A percentile compares a stretch with the other conserved stretches of the same genome.
These are phyloP conservation scores for Prototheca cutis DNA, from an alignment of 163 green algal genomes.

Conservation along the genomic window DNA sequence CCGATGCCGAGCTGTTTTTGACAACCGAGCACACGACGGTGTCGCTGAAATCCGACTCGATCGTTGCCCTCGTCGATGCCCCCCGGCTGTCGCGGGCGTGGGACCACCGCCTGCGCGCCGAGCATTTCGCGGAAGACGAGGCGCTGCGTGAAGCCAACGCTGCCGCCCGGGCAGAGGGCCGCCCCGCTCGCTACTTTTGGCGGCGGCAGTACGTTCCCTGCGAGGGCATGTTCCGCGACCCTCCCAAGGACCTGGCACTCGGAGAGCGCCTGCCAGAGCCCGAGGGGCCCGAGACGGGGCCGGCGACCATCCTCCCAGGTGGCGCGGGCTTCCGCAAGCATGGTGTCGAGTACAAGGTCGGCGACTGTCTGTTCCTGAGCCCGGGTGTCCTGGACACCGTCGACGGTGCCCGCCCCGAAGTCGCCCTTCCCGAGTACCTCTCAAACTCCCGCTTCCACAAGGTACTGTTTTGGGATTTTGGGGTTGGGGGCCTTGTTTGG, in stretches of 20 bases:
- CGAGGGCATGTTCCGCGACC: conserved; percentile 76
- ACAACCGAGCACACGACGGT: conserved; percentile 25
- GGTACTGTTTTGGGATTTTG: too few species aligned
- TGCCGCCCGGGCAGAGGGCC: conserved; percentile 18
- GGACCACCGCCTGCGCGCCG: conserved; percentile 24
- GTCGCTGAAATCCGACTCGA: too few species aligned
- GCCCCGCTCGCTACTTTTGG: conserved; percentile 57
- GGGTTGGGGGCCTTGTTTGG: too few species aligned
- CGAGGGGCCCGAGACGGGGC: conserved; percentile 9
- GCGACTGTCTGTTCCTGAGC: conserved; percentile 65
- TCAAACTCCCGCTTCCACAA: conserved; percentile 48
- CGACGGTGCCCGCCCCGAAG: conserved; percentile 16
- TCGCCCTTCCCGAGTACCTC: conserved; percentile 43
- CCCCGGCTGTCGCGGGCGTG: conserved; percentile 28
- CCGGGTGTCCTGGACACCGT: conserved; percentile 33
- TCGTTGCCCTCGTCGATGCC: conserved; percentile 23
- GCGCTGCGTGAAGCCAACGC: conserved; percentile 33
- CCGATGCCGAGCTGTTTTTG: conserved; percentile 77
- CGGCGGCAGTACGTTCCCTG: conserved; percentile 66
- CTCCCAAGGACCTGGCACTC: conserved; percentile 43
- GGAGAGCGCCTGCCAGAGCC: conserved; percentile 26
- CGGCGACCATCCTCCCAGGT: too few species aligned
- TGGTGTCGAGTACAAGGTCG: conserved; percentile 40
- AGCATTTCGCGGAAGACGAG: conserved; percentile 44
- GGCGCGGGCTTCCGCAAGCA: conserved; percentile 47